Conservation (phyloP, 2,329 filamentous ascomycete genomes). For the Penicillium fuscoglaucum region DNA sequence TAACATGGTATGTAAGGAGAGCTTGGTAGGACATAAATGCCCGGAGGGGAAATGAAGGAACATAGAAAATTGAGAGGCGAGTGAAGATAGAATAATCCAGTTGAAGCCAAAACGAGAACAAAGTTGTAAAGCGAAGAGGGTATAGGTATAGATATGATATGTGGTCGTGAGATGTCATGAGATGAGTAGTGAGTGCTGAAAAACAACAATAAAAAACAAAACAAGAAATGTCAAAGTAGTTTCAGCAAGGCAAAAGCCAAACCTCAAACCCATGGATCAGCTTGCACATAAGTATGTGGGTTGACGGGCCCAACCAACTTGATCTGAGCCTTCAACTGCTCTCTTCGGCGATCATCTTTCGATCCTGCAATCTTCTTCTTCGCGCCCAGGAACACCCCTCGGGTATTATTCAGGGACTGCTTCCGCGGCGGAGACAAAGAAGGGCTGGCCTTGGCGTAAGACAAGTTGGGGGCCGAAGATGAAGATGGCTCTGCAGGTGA, state of each 20-base stretch:
- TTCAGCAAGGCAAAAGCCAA: background rate
- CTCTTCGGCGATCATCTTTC: constrained; percentile 38
- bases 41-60: background rate
- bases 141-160: constrained; percentile 3
- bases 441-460: constrained; percentile 13
- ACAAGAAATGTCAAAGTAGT: background rate
- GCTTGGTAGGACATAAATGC: background rate
- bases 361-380: constrained; percentile 37
- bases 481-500: background rate
- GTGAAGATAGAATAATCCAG: background rate
- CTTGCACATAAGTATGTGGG: constrained; percentile 26
- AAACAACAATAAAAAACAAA: background rate
- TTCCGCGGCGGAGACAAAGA: constrained; percentile 23
- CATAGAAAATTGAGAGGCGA: background rate
- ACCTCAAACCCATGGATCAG: constrained; percentile 35
- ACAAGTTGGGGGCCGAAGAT: constrained; percentile 10
- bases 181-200: background rate
- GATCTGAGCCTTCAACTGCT: constrained; percentile 44
- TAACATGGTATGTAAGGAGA: background rate
- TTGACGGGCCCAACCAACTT: constrained; percentile 42
- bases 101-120: background rate
- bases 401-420: constrained; percentile 28
- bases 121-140: background rate
- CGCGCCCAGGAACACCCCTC: constrained; percentile 32
- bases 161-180: constrained; percentile 9